Percentiles rank a stretch among this genome's conserved stretches.
Conservation (phyloP, 2,329 filamentous ascomycete species). For the Chaetothyriales sp. region DNA sequence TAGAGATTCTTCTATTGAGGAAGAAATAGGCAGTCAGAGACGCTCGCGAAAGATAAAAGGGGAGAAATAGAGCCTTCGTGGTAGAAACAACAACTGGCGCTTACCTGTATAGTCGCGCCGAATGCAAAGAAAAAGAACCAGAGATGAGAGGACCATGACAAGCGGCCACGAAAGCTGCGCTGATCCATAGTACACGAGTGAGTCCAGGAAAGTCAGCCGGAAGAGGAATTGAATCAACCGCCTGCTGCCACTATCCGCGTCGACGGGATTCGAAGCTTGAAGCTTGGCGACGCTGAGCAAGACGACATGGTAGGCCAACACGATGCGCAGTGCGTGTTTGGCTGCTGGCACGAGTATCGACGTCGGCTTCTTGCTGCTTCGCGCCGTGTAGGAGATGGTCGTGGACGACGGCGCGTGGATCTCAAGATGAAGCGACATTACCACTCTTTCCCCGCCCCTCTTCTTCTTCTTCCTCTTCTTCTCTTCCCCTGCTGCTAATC, state of each 20-base stretch:
- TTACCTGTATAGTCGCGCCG: conserved; percentile 39
- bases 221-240: conserved; percentile 20
- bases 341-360: conserved; percentile 27
- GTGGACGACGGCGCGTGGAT: conserved; percentile 64
- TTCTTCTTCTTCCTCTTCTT: background rate
- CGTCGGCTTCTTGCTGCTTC: conserved; percentile 50
- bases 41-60: too few species aligned
- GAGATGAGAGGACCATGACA: conserved; percentile 26
- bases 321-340: conserved; percentile 31
- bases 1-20: conserved; percentile 61
- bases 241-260: background rate
- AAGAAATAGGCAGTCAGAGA: conserved; percentile 33
- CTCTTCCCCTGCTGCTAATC: background rate
- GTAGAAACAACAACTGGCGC: conserved; percentile 11
- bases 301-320: conserved; percentile 30
- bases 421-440: conserved; percentile 37
- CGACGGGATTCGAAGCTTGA: conserved; percentile 7
- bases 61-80: conserved; percentile 5
- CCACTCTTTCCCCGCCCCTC: background rate
- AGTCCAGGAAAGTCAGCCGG: conserved; percentile 13
- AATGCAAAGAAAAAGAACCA: conserved; percentile 33
- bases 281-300: conserved; percentile 25
- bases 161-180: conserved; percentile 30
- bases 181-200: conserved; percentile 21
- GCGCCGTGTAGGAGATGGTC: conserved; percentile 85